Base-by-base conservation (phyloP, 2,329 filamentous ascomycete genomes). In the Dichotomopilus funicola region DNA sequence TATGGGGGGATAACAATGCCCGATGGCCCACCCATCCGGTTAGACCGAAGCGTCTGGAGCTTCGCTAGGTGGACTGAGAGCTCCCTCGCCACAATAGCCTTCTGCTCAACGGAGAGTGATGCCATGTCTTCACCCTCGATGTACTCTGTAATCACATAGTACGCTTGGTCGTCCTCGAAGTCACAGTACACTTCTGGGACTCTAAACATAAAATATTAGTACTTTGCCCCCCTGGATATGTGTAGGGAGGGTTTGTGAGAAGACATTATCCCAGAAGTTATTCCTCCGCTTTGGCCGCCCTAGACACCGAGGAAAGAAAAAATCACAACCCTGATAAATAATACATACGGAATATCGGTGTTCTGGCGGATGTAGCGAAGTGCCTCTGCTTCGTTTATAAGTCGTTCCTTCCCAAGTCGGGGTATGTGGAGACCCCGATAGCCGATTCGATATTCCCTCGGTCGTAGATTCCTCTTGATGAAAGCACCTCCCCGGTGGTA, bases 81-180 rank as follows among this genome's bases (percentile, higher is more conserved):
- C 6, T 59, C 54, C 35, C 63, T 57, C 12, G 68, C 61, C 10
- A 70, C 64, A 1, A 62, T 53, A 1, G 36, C 43, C 54, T 64
- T 65, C 49, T 66, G 49, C 1, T 63, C 59, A 1, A 64, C 63
- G 7, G 46, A 2, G 2, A 70, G 61, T 7, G 62, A 53, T 19
- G 58, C 48, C 67, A 70, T 67, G 43, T 37, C 49, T 1, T 65
- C 61, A 6, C 68, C 67, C n/a, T 64, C 53, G 13, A 70, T 56
- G 47, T 64, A 65, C 51, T 69, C 66, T 6, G 61, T 67, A 7
- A 68, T 56, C 12, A 68, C 38, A 49, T 66, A 67, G 42, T 61
- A 65, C 6, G 67, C 65, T 2, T 59, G 64, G 51, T 67, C 64
- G 45, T 69, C 67, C 51, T 68, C 63, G 44, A 69, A 68, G 48